Evolutionary conservation across 441 rosid genomes (phyloP), one percentile per base, ranked within the genome.

Genomic region (Hypseocharis bilobata): DNA sequence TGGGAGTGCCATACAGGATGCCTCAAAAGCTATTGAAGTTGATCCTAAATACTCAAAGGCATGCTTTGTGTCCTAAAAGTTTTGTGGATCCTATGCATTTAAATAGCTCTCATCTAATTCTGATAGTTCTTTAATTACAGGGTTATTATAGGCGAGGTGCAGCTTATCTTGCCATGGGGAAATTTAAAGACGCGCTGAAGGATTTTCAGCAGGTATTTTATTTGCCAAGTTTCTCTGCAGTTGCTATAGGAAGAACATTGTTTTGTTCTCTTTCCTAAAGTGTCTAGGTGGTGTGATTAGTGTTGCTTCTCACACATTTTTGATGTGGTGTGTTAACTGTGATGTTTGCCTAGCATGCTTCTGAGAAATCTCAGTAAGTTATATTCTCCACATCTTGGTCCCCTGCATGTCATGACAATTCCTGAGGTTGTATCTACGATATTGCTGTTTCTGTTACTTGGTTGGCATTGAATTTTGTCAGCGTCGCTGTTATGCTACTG

Each of bases 131-230:
- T 36, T 69, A 38, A 56, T 66, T 61, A 60, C 86, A 89, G 98
- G 96, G 96, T 62, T 89, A 88, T 74, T 92, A 89, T 73, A 82
- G 97, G 75, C 87, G 98, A 14, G 98, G 98, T 60, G 98, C 97
- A 40, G 98, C 97, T 11, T 75, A 82, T 79, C 97, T 93, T 79
- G 92, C 92, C 71, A 86, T 90, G 98, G 98, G 96, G 6, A 93
- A 93, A 68, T 88, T 90, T 55, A 90, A 86, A 80, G 98, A 93
- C n/a, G 98, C 98, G 30, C 76, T 90, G n/a, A 90, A 87, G 78
- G 96, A 93, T 82, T 93, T 92, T 74, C 98, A 88, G 44, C 96
- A 89, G 91, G 98, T 89, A 23, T 32, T 61, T 58, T 47, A 25
- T n/a, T 47, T 2, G 19, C 55, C 23, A 47, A 47, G 10, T 20